Evolutionary conservation across 139 green algal genomes (phyloP).

Genomic region (Chlorella sp.): DNA sequence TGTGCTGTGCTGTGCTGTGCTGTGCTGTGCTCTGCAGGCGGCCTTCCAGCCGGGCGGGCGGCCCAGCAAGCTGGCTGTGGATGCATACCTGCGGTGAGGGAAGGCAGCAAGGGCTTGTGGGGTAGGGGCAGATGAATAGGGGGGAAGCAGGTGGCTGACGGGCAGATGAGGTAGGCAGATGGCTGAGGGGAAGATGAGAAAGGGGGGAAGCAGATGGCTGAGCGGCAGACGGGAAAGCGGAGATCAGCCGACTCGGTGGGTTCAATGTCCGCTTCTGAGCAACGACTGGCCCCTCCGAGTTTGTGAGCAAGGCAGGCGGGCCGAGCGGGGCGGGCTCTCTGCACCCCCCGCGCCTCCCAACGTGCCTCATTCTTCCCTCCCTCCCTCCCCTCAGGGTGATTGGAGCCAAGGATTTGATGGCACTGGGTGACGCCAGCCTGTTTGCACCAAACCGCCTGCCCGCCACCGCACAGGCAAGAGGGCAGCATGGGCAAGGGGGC

Average conservation of each 20-base stretch:
- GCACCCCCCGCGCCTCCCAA: neutral
- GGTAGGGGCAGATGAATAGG: too few species aligned
- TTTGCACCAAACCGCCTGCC: slow-evolving; percentile 54
- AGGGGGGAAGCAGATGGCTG: too few species aligned
- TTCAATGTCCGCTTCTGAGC: too few species aligned
- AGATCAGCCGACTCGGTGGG: too few species aligned
- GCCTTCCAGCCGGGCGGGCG: neutral
- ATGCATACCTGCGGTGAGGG: slow-evolving; percentile 61
- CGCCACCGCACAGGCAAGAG: slow-evolving; percentile 61
- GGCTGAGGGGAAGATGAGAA: too few species aligned
- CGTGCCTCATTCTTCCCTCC: neutral
- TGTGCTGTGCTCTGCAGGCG: neutral
- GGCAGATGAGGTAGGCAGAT: too few species aligned
- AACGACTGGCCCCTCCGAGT: too few species aligned
- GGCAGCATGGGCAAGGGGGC: neutral
- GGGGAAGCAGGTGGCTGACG: neutral
- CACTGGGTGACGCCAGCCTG: slow-evolving; percentile 63
- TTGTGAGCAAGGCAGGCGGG: too few species aligned
- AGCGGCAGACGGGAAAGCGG: neutral
- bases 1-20: too few species aligned
- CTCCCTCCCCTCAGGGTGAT: slow-evolving; percentile 41
- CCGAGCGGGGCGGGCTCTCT: too few species aligned
- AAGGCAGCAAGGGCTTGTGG: too few species aligned
- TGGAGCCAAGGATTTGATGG: slow-evolving; percentile 59
- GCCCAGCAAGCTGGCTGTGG: slow-evolving; percentile 66